Conservation (phyloP, 148 eudicot species). For the Vaccinium vitisidaea region DNA sequence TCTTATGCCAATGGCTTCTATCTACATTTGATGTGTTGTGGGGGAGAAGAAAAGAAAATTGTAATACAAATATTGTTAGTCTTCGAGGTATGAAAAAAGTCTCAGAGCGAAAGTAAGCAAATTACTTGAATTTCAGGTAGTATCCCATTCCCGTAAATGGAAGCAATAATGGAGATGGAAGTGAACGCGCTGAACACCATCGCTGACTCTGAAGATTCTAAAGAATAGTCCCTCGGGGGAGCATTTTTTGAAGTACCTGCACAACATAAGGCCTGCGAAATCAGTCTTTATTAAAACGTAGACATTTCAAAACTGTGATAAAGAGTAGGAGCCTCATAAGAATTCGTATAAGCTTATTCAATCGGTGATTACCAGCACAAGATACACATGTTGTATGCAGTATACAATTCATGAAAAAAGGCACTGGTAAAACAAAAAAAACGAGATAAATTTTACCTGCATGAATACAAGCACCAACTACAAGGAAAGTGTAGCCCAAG, state of each 20-base stretch:
- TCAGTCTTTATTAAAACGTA: not conserved
- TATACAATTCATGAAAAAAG: not conserved
- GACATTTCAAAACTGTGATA: not conserved
- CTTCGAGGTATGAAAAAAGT: not conserved
- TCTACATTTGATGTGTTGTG: not conserved
- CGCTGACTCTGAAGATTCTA: constrained; percentile 44
- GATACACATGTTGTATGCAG: not conserved
- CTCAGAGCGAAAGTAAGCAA: not conserved
- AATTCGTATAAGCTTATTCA: not conserved
- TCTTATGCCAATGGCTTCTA: not conserved
- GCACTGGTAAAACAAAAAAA: not conserved
- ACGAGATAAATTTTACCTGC: constrained; percentile 48
- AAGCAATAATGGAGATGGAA: constrained; percentile 91
- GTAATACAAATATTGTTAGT: not conserved
- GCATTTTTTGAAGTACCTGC: constrained; percentile 61
- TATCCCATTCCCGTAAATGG: constrained; percentile 90
- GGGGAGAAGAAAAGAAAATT: not conserved
- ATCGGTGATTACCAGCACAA: not conserved
- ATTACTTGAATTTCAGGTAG: constrained; percentile 94
- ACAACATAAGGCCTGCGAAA: not conserved
- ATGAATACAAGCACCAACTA: constrained; percentile 70
- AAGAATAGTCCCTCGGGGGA: constrained; percentile 69
- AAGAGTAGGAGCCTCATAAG: not conserved
- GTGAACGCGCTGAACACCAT: constrained; percentile 77
- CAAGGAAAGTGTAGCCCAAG: constrained; percentile 77